phyloP scores from a whole-genome alignment of 495 filamentous ascomycete genomes.

The Penicillium atrosanguineum region DNA sequence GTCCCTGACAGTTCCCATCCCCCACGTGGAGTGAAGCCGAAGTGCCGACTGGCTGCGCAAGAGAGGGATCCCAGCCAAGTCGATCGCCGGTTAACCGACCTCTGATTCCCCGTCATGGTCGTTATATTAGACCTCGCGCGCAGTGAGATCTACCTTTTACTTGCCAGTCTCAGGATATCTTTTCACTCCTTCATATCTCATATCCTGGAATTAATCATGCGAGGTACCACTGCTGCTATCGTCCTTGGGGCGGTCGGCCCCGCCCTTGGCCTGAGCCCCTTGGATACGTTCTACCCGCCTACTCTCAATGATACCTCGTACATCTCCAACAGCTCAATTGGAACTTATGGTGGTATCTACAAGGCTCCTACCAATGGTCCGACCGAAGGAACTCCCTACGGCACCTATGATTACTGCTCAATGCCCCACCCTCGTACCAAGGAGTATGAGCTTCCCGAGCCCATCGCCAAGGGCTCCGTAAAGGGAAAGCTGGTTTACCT shows the following conservation, averaged over 20 bases:
- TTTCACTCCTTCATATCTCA: background rate
- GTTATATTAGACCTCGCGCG: background rate
- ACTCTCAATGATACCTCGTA: slow-evolving; percentile 37
- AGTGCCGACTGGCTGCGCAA: slow-evolving; percentile 7
- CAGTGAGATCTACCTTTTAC: background rate
- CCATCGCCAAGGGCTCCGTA: slow-evolving; percentile 27
- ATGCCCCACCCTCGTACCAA: slow-evolving; percentile 45
- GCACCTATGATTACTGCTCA: slow-evolving; percentile 41
- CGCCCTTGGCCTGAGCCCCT: slow-evolving; percentile 15
- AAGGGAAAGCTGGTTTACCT: slow-evolving; percentile 37
- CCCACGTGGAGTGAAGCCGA: slow-evolving; percentile 17
- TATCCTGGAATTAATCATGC: slow-evolving; percentile 12
- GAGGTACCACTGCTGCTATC: slow-evolving; percentile 1
- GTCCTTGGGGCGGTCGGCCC: slow-evolving; percentile 10
- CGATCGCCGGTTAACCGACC: background rate
- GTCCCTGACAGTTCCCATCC: background rate
- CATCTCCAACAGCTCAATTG: slow-evolving; percentile 39
- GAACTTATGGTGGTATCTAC: slow-evolving; percentile 42
- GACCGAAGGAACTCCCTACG: slow-evolving; percentile 21
- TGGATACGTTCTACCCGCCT: slow-evolving; percentile 40
- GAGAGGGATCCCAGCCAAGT: background rate
- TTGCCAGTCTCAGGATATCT: background rate
- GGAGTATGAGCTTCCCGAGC: slow-evolving; percentile 31
- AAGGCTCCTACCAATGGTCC: slow-evolving; percentile 29
- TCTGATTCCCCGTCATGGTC: background rate